Evolutionary conservation across 2,329 filamentous ascomycete genomes (phyloP).

Genomic region (Trichoderma hamatum): DNA sequence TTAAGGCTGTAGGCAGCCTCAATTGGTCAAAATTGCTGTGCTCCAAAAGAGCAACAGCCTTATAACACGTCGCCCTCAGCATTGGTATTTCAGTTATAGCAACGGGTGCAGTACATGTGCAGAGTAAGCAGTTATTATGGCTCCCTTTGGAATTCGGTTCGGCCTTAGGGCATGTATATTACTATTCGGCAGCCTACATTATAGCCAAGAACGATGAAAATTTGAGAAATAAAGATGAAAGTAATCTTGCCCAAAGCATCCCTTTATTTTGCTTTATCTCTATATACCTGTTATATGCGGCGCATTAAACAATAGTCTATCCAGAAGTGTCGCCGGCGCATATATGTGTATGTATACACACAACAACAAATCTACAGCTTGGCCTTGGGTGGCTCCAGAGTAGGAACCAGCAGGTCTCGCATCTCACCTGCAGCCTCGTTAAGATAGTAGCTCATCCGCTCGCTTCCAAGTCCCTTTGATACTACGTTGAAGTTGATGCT

Average conservation of each 20-base stretch:
- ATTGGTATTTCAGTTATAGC: neutral
- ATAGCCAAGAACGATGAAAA: too few species aligned
- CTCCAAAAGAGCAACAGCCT: neutral
- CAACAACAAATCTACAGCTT: slow-evolving; percentile 69
- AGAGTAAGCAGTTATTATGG: too few species aligned
- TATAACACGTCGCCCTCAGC: neutral
- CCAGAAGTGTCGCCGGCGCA: neutral
- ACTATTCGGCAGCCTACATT: too few species aligned
- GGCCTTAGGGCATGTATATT: too few species aligned
- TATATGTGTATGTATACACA: slow-evolving; percentile 2
- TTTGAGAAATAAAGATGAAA: neutral
- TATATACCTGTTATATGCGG: neutral
- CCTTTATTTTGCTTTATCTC: neutral
- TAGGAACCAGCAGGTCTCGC: slow-evolving; percentile 80
- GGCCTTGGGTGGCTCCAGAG: slow-evolving; percentile 77
- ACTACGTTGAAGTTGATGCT: slow-evolving; percentile 98
- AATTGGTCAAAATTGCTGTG: neutral
- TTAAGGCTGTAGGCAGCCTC: neutral
- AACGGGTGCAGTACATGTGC: neutral
- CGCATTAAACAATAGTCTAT: slow-evolving; percentile 13
- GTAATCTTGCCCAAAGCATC: neutral
- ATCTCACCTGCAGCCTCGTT: slow-evolving; percentile 92
- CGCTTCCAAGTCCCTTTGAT: slow-evolving; percentile 85
- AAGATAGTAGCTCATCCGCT: slow-evolving; percentile 93
- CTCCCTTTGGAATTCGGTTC: neutral